Percentiles rank a stretch among this genome's conserved stretches.
These are phyloP conservation scores for Ustilago trichophora DNA, from an alignment of 1,284 basidiomycete genomes.

Conservation along the genomic window DNA sequence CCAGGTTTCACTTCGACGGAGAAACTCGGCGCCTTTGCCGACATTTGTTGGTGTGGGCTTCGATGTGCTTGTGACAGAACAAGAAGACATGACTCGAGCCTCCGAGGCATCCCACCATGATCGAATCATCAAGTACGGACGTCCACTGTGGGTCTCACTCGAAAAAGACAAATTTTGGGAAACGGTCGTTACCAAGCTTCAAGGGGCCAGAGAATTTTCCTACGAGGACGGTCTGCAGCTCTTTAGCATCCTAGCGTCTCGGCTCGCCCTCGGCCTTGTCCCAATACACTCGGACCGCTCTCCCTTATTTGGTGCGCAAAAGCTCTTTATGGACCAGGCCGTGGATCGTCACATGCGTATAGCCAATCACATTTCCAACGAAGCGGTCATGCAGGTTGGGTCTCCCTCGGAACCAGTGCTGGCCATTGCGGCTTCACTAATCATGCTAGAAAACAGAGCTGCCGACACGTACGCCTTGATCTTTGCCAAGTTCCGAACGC, in stretches of 20 bases:
- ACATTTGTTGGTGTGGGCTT: constrained; percentile 9
- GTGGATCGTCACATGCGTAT: constrained; percentile 26
- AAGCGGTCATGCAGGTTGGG: background rate
- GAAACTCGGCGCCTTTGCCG: background rate
- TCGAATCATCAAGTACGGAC: constrained; percentile 16
- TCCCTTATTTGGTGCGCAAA: background rate
- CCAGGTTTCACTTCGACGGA: background rate
- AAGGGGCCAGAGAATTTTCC: background rate
- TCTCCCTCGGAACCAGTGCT: constrained; percentile 17
- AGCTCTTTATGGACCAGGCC: background rate
- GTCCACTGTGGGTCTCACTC: constrained; percentile 18
- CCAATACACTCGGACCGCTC: background rate
- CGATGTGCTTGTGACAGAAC: constrained; percentile 6
- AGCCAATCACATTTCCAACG: background rate
- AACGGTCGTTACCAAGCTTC: background rate
- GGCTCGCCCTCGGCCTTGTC: constrained; percentile 3
- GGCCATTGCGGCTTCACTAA: constrained; percentile 11
- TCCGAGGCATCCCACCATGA: background rate
- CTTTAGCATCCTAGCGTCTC: constrained; percentile 11
- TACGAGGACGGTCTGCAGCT: background rate
- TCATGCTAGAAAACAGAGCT: constrained; percentile 2
- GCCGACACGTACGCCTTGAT: background rate
- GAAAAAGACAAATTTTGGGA: background rate
- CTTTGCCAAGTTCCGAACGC: background rate
- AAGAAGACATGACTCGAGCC: background rate